phyloP scores from a whole-genome alignment of 2,329 filamentous ascomycete genomes.

The Reticulascus tulasneorum region DNA sequence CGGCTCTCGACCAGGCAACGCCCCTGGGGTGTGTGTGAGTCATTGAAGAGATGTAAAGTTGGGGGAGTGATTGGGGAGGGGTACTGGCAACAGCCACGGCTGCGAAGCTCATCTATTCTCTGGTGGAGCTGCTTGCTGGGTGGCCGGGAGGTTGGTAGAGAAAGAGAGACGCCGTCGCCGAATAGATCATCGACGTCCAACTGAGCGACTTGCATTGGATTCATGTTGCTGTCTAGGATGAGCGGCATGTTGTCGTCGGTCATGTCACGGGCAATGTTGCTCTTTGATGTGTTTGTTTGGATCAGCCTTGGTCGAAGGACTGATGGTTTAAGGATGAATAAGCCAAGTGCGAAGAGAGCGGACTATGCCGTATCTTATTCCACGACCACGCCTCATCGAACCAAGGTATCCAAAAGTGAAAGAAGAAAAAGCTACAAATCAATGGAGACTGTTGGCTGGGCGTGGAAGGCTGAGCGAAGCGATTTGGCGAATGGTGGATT shows the following conservation, averaged over 20 bases:
- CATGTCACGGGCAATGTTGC: too few species aligned
- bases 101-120: conserved; percentile 72
- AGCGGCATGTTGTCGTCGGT: conserved; percentile 40
- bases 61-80: not conserved
- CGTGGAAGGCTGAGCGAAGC: too few species aligned
- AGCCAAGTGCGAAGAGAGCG: too few species aligned
- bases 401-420: too few species aligned
- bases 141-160: conserved; percentile 46
- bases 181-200: conserved; percentile 72
- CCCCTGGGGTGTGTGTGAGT: conserved; percentile 46
- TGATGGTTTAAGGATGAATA: too few species aligned
- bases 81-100: conserved; percentile 75
- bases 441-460: too few species aligned
- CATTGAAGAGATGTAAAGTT: conserved; percentile 14
- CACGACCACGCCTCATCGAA: too few species aligned
- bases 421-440: too few species aligned
- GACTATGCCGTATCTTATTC: too few species aligned
- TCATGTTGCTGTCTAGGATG: conserved; percentile 47
- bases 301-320: too few species aligned
- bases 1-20: conserved; percentile 83
- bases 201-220: conserved; percentile 46
- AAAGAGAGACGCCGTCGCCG: conserved; percentile 62
- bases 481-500: not conserved
- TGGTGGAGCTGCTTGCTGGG: conserved; percentile 65
- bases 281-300: too few species aligned